phyloP scores from a whole-genome alignment of 2,329 filamentous ascomycete genomes.

The Ophiostoma fasciatum region DNA sequence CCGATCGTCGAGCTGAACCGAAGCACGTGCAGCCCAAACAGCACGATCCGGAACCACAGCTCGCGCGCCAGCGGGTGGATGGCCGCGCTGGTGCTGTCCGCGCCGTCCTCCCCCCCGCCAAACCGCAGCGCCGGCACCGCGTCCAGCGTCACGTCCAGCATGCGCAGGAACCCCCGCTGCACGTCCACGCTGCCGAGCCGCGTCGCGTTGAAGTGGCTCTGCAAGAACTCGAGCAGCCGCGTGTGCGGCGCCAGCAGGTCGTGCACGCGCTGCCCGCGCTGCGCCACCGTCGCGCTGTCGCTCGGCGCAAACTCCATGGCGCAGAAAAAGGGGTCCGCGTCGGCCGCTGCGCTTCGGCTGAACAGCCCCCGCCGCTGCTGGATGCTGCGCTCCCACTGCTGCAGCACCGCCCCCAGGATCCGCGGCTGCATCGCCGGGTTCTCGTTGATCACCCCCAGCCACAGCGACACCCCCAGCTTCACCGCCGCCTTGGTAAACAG shows the following conservation, averaged over 20 bases:
- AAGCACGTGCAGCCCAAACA: slow-evolving; percentile 69
- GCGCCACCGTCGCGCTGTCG: slow-evolving; percentile 59
- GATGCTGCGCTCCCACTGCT: slow-evolving; percentile 81
- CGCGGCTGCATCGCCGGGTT: slow-evolving; percentile 79
- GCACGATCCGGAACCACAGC: slow-evolving; percentile 73
- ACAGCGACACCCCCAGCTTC: slow-evolving; percentile 86
- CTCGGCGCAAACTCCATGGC: slow-evolving; percentile 89
- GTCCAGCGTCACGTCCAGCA: slow-evolving; percentile 66
- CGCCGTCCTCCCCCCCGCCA: too few species aligned
- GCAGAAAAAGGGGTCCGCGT: slow-evolving; percentile 68
- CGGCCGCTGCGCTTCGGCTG: slow-evolving; percentile 46
- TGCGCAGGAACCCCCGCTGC: slow-evolving; percentile 65
- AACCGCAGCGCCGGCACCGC: too few species aligned
- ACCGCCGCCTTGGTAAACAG: slow-evolving; percentile 93
- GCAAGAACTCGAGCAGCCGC: slow-evolving; percentile 73
- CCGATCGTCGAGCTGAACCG: slow-evolving; percentile 53
- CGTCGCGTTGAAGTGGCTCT: slow-evolving; percentile 88
- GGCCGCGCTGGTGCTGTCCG: slow-evolving; percentile 42
- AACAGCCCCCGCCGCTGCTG: slow-evolving; percentile 70
- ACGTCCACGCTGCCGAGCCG: slow-evolving; percentile 72
- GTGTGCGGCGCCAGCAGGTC: slow-evolving; percentile 78
- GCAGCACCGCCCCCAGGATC: slow-evolving; percentile 71
- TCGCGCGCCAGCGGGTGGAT: slow-evolving; percentile 82
- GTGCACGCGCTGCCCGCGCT: slow-evolving; percentile 64
- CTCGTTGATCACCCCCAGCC: slow-evolving; percentile 94